These are phyloP conservation scores for Triticum urartu DNA, from an alignment of 176 grass and related monocot genomes.

Conservation along the genomic window DNA sequence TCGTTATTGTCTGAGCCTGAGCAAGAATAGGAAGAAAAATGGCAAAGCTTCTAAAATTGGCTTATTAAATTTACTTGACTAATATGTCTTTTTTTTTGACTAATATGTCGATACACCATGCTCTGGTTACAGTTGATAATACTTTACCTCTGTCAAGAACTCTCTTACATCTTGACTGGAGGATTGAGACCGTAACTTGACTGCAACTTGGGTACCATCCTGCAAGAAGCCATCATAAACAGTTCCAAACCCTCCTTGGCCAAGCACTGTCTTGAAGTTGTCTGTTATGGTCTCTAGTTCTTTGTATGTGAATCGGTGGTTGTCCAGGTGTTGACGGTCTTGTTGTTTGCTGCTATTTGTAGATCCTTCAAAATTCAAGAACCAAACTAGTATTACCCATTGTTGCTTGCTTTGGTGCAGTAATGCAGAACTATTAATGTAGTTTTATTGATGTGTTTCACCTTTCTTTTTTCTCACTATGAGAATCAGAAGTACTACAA, in stretches of 20 bases:
- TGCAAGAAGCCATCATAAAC: constrained; percentile 57
- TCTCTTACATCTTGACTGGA: constrained; percentile 45
- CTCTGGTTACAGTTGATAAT: too few species aligned
- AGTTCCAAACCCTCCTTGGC: constrained; percentile 63
- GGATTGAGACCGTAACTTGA: constrained; percentile 45
- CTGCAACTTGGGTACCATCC: constrained; percentile 63
- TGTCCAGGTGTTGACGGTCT: constrained; percentile 28
- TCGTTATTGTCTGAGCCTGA: too few species aligned
- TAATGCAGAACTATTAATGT: neutral
- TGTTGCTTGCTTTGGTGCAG: too few species aligned
- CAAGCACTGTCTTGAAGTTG: constrained; percentile 50
- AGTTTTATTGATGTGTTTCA: neutral
- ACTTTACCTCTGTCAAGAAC: constrained; percentile 49
- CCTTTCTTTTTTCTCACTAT: constrained; percentile 25
- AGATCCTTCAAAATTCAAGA: neutral
- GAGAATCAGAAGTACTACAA: constrained; percentile 13
- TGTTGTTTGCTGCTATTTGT: neutral
- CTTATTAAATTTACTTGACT: too few species aligned
- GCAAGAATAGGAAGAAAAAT: too few species aligned
- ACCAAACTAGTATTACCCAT: too few species aligned
- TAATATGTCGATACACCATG: too few species aligned
- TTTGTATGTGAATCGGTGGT: constrained; percentile 47
- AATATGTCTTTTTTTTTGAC: too few species aligned
- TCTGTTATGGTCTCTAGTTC: constrained; percentile 48
- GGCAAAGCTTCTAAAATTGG: too few species aligned